Percentiles rank a stretch among this genome's conserved stretches.
phyloP scores from a whole-genome alignment of 2,329 filamentous ascomycete species.

The Corinectria fuckeliana region DNA sequence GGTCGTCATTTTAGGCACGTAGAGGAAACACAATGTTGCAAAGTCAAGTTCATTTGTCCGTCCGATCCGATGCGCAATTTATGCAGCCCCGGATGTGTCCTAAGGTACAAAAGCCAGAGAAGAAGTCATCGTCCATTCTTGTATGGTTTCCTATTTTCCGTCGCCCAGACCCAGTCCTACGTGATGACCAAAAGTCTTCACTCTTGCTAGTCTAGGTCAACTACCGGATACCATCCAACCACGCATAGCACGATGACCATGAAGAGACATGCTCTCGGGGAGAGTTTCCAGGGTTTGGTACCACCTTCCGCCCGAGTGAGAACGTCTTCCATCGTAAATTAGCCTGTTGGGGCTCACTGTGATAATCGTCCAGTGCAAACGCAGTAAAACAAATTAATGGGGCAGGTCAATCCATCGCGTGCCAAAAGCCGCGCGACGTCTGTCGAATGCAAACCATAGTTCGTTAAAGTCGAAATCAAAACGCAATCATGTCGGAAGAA shows the following conservation, averaged over 20 bases:
- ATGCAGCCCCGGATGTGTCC: background rate
- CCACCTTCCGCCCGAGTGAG: too few relatives aligned
- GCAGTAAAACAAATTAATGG: background rate
- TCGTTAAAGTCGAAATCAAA: background rate
- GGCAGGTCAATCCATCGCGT: too few relatives aligned
- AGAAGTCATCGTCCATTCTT: background rate
- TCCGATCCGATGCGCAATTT: background rate
- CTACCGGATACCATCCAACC: conserved; percentile 10
- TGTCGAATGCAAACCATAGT: background rate
- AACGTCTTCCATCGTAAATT: too few relatives aligned
- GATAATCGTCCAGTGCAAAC: background rate
- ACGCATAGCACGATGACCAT: conserved; percentile 9
- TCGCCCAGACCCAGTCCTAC: background rate
- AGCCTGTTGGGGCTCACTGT: too few relatives aligned
- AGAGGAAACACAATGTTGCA: too few relatives aligned
- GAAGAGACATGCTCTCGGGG: too few relatives aligned
- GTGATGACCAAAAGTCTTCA: background rate
- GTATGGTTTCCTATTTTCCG: background rate
- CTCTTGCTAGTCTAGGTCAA: background rate
- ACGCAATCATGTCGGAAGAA: background rate
- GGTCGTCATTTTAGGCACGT: background rate
- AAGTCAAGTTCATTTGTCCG: background rate
- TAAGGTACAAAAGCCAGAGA: background rate
- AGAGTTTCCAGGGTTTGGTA: too few relatives aligned
- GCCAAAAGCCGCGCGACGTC: background rate